phyloP scores from a whole-genome alignment of 768 basidiomycete species.

The Tylopilus cervinicoccineus region DNA sequence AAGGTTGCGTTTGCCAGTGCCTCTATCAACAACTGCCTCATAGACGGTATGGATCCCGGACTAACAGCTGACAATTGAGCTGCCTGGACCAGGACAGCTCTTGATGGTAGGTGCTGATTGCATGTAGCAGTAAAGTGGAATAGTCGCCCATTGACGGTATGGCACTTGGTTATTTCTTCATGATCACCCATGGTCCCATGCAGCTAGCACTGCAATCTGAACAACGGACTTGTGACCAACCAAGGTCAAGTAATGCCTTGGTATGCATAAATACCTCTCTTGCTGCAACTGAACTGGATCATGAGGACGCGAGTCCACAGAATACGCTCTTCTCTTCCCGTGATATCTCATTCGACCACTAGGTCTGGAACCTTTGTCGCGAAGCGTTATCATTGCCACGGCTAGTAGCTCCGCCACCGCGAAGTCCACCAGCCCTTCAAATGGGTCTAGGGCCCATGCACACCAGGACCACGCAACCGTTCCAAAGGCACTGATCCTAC shows the following conservation, averaged over 20 bases:
- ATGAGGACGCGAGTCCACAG: neutral
- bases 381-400: slow-evolving; percentile 1
- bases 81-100: too few species aligned
- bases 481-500: neutral
- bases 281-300: neutral
- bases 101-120: neutral
- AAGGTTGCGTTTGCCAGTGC: neutral
- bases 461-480: neutral
- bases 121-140: neutral
- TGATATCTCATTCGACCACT: neutral
- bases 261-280: neutral
- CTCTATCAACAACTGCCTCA: neutral
- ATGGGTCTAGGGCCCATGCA: neutral
- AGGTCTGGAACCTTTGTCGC: neutral
- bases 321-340: neutral
- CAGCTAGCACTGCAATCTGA: too few species aligned
- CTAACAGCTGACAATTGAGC: too few species aligned
- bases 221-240: neutral
- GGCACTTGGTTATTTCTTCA: too few species aligned
- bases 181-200: too few species aligned
- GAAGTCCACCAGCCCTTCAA: slow-evolving; percentile 1
- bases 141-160: too few species aligned
- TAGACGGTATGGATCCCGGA: neutral
- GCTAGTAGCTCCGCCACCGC: neutral
- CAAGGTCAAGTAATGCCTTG: neutral